Evolutionary conservation across 1,284 basidiomycete species (phyloP).

Genomic region (Trichosporon sp.): DNA sequence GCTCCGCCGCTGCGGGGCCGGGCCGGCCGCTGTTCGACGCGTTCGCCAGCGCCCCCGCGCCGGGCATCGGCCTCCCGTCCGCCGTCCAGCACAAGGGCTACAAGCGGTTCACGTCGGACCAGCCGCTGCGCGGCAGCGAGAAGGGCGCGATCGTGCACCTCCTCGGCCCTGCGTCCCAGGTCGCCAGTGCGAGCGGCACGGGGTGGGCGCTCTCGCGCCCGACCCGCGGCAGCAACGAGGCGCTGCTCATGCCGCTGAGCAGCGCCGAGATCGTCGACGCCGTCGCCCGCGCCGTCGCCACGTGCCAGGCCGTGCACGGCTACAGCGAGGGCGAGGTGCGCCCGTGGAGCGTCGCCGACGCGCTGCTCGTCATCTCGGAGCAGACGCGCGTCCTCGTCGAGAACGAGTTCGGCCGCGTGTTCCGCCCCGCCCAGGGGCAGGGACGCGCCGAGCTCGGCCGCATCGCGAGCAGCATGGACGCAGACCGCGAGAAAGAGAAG

Average conservation of each 20-base stretch:
- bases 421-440: slow-evolving; percentile 22
- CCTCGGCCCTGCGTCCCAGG: slow-evolving; percentile 30
- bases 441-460: neutral
- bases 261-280: neutral
- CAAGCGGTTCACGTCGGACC: slow-evolving; percentile 37
- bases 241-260: neutral
- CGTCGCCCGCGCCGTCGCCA: neutral
- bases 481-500: slow-evolving; percentile 1
- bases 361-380: slow-evolving; percentile 34
- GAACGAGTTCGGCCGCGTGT: slow-evolving; percentile 35
- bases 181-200: slow-evolving; percentile 22
- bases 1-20: neutral
- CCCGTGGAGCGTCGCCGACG: slow-evolving; percentile 34
- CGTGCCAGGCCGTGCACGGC: slow-evolving; percentile 5
- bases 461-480: slow-evolving; percentile 1
- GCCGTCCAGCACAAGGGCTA: slow-evolving; percentile 12
- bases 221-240: neutral
- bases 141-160: slow-evolving; percentile 37
- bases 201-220: neutral
- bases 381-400: slow-evolving; percentile 38
- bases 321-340: slow-evolving; percentile 27
- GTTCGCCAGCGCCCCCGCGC: neutral
- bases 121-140: slow-evolving; percentile 18
- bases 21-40: slow-evolving; percentile 32
- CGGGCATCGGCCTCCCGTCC: slow-evolving; percentile 10